Evolutionary conservation across 176 grass and related monocot genomes (phyloP).

Genomic region (Avena insularis): DNA sequence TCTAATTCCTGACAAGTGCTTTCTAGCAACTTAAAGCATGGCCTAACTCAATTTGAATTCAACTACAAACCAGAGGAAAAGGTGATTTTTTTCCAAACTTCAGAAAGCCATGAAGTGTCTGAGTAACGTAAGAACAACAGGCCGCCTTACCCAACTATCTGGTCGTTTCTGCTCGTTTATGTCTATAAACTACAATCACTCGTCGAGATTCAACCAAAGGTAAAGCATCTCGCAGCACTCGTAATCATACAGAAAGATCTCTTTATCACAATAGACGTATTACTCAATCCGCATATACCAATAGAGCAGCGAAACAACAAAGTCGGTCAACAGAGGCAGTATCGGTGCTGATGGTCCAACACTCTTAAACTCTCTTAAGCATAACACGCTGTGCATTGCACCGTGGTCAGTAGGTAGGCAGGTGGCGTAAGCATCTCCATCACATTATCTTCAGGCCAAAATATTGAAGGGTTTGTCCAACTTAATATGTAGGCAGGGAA

Average conservation of each 20-base stretch:
- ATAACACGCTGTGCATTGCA: too few species aligned
- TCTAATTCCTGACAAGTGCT: background rate
- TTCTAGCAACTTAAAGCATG: background rate
- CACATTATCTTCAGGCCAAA: background rate
- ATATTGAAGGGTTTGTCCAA: background rate
- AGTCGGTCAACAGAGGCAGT: background rate
- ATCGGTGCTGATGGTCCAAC: too few species aligned
- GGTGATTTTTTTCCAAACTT: background rate
- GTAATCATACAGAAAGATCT: background rate
- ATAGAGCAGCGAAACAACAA: background rate
- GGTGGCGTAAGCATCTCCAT: background rate
- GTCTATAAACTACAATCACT: background rate
- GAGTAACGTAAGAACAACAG: too few species aligned
- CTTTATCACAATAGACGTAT: background rate
- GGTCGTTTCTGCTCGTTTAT: background rate
- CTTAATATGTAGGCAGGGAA: background rate
- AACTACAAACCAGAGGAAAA: background rate
- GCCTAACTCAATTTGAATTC: background rate
- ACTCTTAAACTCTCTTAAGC: too few species aligned
- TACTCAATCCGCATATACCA: background rate
- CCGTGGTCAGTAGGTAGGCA: too few species aligned
- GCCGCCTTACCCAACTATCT: too few species aligned
- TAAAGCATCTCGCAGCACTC: background rate
- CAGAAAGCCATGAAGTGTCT: background rate
- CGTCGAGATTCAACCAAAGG: background rate